Evolutionary conservation across 2,329 filamentous ascomycete genomes (phyloP), one percentile per base, ranked within the genome.

Genomic region (Bimuria novae-zelandiae): DNA sequence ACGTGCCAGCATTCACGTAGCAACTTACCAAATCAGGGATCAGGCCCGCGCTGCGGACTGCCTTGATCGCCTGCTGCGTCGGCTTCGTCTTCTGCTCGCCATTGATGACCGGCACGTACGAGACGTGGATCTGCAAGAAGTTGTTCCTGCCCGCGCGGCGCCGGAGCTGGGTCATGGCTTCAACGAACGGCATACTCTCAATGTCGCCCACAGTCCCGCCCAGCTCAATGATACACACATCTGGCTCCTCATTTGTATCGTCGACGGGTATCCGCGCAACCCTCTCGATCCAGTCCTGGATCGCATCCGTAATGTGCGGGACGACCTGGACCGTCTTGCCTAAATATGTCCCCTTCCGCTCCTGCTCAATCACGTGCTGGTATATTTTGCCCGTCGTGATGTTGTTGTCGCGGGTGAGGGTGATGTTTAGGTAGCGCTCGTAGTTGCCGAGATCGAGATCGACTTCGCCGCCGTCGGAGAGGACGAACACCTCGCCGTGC

Each of bases 381-480:
- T 97, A 97, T 63, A 97, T 91, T 80, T 97, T 97, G 70, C 94
- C 94, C 5, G 93, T 96, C 3, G 94, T 99, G 76, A 99, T 96
- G 76, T 97, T 97, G 80, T 93, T 91, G 64, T 96, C 92, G 56
- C 87, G 82, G 7, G 86, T 90, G 56, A 97, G 82, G 50, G 87
- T 89, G 60, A 93, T 87, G 68, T 88, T 87, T 49, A 96, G 86
- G 71, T 96, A 96, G 37, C 88, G 83, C 72, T 90, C 88, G 76
- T 89, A 90, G 74, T 90, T 90, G 60, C 88, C 88, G 29, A 90
- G 79, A 71, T 90, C 88, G 53, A 90, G 82, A 68, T 90, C 87
- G 58, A 86, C 84, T 74, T 90, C 89, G 62, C 89, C 89, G 59
- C 90, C 90, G 67, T 94, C 90, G 64, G 90, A 85, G 52, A 94